Evolutionary conservation across 371 early-diverging fungal species (phyloP).

Genomic region (Lichtheimia ornata): DNA sequence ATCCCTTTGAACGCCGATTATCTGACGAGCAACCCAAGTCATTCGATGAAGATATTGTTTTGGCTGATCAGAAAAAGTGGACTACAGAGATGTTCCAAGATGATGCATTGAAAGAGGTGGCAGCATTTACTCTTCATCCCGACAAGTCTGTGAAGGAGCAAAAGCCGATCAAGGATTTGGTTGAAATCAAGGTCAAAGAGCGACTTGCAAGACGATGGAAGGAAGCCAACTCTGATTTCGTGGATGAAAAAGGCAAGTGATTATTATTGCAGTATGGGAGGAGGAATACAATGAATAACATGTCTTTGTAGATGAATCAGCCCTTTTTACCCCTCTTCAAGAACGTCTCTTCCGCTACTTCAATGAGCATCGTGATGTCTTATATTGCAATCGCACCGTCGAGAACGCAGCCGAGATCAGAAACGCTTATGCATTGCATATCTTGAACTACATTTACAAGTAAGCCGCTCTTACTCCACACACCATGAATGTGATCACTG

Average conservation of each 20-base stretch:
- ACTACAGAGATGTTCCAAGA: slow-evolving; percentile 40
- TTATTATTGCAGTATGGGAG: neutral
- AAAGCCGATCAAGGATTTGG: slow-evolving; percentile 29
- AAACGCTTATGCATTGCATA: slow-evolving; percentile 78
- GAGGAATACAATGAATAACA: no score
- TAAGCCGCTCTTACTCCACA: slow-evolving; percentile 26
- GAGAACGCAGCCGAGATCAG: slow-evolving; percentile 70
- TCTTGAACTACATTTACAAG: slow-evolving; percentile 88
- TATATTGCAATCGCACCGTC: slow-evolving; percentile 66
- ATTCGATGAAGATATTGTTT: slow-evolving; percentile 49
- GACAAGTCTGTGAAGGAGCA: slow-evolving; percentile 30
- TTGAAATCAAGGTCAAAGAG: slow-evolving; percentile 27
- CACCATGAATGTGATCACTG: neutral
- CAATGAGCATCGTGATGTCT: slow-evolving; percentile 76
- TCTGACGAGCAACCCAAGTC: slow-evolving; percentile 46
- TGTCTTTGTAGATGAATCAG: slow-evolving; percentile 12
- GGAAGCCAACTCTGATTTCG: slow-evolving; percentile 27
- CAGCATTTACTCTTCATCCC: slow-evolving; percentile 29
- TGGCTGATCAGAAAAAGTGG: slow-evolving; percentile 55
- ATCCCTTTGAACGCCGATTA: slow-evolving; percentile 36
- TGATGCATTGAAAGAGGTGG: slow-evolving; percentile 45
- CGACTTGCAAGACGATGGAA: slow-evolving; percentile 39
- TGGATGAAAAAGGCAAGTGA: slow-evolving; percentile 3
- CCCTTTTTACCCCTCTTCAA: slow-evolving; percentile 58
- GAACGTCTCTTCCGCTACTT: slow-evolving; percentile 63